Percentiles rank a stretch among this genome's conserved stretches.
phyloP scores from a whole-genome alignment of 352 stramenopile genomes.

The Phytophthora crassamura region DNA sequence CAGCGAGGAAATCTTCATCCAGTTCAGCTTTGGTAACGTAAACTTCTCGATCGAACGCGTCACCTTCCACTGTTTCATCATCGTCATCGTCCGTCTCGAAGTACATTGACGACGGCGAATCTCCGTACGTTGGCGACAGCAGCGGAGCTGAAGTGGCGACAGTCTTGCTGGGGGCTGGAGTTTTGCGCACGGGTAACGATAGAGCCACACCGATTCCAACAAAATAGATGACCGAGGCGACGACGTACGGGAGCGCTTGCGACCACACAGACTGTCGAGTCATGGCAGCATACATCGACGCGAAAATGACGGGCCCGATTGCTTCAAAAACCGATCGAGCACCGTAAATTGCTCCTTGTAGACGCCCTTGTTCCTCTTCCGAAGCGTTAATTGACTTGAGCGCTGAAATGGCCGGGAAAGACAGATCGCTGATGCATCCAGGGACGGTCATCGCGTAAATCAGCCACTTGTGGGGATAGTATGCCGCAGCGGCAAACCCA shows the following conservation, averaged over 20 bases:
- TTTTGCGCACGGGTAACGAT: slow-evolving; percentile 42
- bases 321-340: slow-evolving; percentile 72
- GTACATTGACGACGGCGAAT: slow-evolving; percentile 48
- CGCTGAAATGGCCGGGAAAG: slow-evolving; percentile 61
- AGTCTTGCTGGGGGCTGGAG: slow-evolving; percentile 15
- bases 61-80: slow-evolving; percentile 25
- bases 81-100: slow-evolving; percentile 62
- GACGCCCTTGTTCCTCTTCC: slow-evolving; percentile 74
- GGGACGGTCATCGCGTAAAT: slow-evolving; percentile 55
- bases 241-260: slow-evolving; percentile 61
- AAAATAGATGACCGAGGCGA: slow-evolving; percentile 61
- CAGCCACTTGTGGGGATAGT: slow-evolving; percentile 65
- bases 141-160: slow-evolving; percentile 31
- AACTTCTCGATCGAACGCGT: slow-evolving; percentile 11
- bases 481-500: slow-evolving; percentile 50
- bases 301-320: slow-evolving; percentile 59
- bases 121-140: slow-evolving; percentile 52
- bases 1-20: slow-evolving; percentile 46
- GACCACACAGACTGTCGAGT: slow-evolving; percentile 49
- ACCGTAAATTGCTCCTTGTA: slow-evolving; percentile 79
- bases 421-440: slow-evolving; percentile 64
- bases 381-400: slow-evolving; percentile 50
- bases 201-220: slow-evolving; percentile 58
- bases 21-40: slow-evolving; percentile 35
- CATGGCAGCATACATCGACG: slow-evolving; percentile 65